Evolutionary conservation across 495 filamentous ascomycete genomes (phyloP), one percentile per base, ranked within the genome.

Genomic region (Lophiostoma macrostomum): DNA sequence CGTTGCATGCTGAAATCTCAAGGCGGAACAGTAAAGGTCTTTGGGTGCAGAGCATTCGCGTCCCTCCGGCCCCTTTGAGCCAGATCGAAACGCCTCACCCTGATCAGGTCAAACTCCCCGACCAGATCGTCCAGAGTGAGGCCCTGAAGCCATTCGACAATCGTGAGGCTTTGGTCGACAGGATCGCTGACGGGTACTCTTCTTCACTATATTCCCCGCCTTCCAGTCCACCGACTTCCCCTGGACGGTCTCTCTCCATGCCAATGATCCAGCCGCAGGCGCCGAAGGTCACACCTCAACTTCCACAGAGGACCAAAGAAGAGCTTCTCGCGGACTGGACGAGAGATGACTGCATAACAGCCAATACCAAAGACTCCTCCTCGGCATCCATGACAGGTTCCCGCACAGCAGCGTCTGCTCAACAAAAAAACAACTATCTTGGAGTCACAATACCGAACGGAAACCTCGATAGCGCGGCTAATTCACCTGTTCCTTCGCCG

Each of bases 301-400:
- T 82, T 13, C 74, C 79, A 8, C 47, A 61, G 8, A 79, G 76
- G 14, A 77, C 86, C 49, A 82, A 76, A 53, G 86, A 91, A 39
- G 80, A 86, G 57, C 76, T 89, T 74, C 75, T 91, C 61, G 74
- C 82, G 11, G 78, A 85, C 25, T 96, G 91, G 91, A 83, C 77
- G 30, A 82, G 80, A 56, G 88, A 93, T 53, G 69, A 73, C 6
- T 85, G 83, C 39, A 69, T 95, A 24, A 77, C 81, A 6, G 76
- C 75, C 8, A 61, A 64, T n/a, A 48, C 63, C 24, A 60, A 58
- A 43, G 58, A 65, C 42, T 47, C 47, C 10, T 56, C 58, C n/a
- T 61, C 51, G 0, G 50, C 50, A 4, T 64, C 61, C 86, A 86
- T 50, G 76, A 77, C 67, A 71, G 61, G 61, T 12, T 64, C 60